Evolutionary conservation across 495 filamentous ascomycete species (phyloP).

Genomic region (Diplogelasinospora grovesii): DNA sequence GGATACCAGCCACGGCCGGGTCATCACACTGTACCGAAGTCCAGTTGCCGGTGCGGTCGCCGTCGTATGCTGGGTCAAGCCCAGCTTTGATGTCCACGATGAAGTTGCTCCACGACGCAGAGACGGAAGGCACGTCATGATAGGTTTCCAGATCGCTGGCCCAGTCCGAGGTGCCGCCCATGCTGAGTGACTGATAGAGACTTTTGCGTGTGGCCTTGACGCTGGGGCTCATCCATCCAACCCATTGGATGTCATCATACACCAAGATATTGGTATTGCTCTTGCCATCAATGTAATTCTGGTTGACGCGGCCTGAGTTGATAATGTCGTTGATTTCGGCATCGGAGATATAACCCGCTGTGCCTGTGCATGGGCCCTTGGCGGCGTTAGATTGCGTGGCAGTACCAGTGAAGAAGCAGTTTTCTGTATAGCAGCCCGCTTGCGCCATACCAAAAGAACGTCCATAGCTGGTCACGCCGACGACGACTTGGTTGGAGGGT

Average conservation of each 20-base stretch:
- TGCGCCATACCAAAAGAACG: conserved; percentile 27
- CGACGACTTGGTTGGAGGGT: conserved; percentile 29
- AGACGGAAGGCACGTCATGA: background rate
- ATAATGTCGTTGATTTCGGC: conserved; percentile 28
- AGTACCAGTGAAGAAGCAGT: conserved; percentile 5
- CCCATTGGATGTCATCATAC: conserved; percentile 35
- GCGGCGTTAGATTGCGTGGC: conserved; percentile 8
- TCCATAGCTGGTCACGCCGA: conserved; percentile 36
- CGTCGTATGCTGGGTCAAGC: conserved; percentile 4
- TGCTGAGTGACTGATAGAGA: conserved; percentile 19
- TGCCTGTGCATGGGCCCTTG: conserved; percentile 31
- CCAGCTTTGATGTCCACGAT: background rate
- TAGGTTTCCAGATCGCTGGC: conserved; percentile 29
- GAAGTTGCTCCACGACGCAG: conserved; percentile 6
- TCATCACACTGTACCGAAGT: too few relatives aligned
- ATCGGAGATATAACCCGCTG: conserved; percentile 24
- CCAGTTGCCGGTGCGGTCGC: conserved; percentile 17
- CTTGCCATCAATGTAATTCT: conserved; percentile 8
- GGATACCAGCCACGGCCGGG: too few relatives aligned
- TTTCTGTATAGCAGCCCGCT: conserved; percentile 1
- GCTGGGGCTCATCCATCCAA: conserved; percentile 31
- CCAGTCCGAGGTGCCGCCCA: conserved; percentile 34
- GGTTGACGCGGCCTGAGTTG: conserved; percentile 1
- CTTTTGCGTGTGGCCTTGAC: conserved; percentile 14
- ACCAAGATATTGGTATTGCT: conserved; percentile 33